Conservation (phyloP, 2,329 filamentous ascomycete genomes). For the Ophiostoma ips region DNA sequence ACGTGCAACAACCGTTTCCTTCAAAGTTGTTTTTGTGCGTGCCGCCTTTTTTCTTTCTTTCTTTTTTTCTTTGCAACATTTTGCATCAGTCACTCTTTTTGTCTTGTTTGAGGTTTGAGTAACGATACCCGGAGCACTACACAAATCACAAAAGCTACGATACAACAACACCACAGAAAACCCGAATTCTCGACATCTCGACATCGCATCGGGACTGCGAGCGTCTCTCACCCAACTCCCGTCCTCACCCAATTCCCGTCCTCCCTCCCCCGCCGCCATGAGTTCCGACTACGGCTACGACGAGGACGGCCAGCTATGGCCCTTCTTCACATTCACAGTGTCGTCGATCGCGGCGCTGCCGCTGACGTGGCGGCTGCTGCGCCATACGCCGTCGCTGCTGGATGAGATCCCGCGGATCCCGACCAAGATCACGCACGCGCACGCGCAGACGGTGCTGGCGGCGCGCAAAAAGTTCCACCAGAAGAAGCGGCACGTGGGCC, state of each 20-base stretch:
- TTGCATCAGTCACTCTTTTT: no score
- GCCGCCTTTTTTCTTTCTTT: not conserved
- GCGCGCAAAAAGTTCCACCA: conserved; percentile 79
- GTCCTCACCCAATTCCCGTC: no score
- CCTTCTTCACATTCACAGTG: conserved; percentile 93
- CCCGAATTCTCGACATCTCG: not conserved
- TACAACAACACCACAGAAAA: no score
- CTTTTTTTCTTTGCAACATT: no score
- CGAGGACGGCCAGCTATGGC: conserved; percentile 96
- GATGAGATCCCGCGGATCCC: conserved; percentile 47
- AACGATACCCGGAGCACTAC: no score
- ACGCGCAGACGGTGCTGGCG: conserved; percentile 70
- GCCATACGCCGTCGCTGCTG: not conserved
- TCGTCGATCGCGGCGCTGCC: conserved; percentile 77
- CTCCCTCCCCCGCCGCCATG: no score
- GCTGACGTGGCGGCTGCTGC: conserved; percentile 76
- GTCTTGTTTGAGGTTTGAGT: no score
- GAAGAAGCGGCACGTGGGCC: conserved; percentile 78
- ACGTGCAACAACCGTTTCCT: not conserved
- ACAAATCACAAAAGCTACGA: no score
- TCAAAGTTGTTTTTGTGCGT: not conserved
- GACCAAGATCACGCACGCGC: conserved; percentile 64
- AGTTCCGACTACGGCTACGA: conserved; percentile 97
- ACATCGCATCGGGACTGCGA: not conserved
- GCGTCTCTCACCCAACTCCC: no score